A percentile compares a stretch with the other conserved stretches of the same genome.
These are phyloP conservation scores for Lyophyllum atratum DNA, from an alignment of 768 basidiomycete species.

Conservation along the genomic window DNA sequence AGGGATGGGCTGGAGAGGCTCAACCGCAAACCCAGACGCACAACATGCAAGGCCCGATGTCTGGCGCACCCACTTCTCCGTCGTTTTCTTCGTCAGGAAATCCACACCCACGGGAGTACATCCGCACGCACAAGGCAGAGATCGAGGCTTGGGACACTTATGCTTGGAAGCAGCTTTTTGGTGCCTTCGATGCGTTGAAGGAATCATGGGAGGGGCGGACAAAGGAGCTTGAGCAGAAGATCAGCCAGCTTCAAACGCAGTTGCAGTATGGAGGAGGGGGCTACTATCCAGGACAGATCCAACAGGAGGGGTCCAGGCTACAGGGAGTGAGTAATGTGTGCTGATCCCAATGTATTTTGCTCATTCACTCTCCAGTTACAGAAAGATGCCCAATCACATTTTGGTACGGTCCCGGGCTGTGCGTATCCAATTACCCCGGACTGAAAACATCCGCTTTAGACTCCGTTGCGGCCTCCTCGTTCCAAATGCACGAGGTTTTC, in stretches of 20 bases:
- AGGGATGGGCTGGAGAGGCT: constrained; percentile 39
- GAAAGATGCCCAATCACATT: constrained; percentile 56
- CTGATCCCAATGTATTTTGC: background rate
- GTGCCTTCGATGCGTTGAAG: constrained; percentile 65
- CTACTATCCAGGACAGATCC: constrained; percentile 47
- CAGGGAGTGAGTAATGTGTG: constrained; percentile 50
- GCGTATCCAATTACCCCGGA: background rate
- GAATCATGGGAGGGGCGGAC: constrained; percentile 64
- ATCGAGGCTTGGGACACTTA: constrained; percentile 73
- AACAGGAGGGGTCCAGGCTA: constrained; percentile 58
- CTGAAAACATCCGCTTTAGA: constrained; percentile 35
- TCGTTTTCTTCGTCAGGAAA: constrained; percentile 36
- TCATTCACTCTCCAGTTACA: constrained; percentile 38
- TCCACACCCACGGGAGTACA: constrained; percentile 68
- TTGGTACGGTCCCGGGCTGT: constrained; percentile 38
- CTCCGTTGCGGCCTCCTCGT: constrained; percentile 65
- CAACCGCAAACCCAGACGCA: constrained; percentile 19
- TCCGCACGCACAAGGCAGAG: constrained; percentile 64
- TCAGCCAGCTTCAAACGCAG: constrained; percentile 48
- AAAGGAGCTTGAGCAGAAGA: constrained; percentile 50
- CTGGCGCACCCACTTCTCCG: constrained; percentile 20
- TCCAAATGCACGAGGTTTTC: constrained; percentile 79
- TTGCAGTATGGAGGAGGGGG: constrained; percentile 43
- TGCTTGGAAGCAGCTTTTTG: constrained; percentile 72
- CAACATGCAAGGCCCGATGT: constrained; percentile 17